Conservation (phyloP, 2,329 filamentous ascomycete species). For the Apiospora saccharicola region DNA sequence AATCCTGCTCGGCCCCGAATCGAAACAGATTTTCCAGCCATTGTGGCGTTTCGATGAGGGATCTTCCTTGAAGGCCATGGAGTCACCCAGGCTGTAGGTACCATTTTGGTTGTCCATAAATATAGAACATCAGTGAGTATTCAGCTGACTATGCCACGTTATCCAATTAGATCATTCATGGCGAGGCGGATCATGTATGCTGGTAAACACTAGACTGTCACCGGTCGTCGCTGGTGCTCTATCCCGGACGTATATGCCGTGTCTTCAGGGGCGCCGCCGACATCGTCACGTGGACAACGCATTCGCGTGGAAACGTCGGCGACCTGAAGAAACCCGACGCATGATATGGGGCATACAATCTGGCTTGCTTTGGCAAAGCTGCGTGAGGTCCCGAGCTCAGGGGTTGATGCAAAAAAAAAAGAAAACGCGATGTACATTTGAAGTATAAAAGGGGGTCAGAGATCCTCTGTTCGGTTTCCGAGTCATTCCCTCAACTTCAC, state of each 20-base stretch:
- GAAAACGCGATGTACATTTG: rapidly evolving
- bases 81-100: neutral
- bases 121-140: neutral
- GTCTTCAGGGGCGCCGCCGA: neutral
- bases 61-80: neutral
- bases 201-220: neutral
- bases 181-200: neutral
- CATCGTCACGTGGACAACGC: neutral
- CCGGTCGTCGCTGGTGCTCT: neutral
- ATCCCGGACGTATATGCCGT: neutral
- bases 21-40: neutral
- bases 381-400: neutral
- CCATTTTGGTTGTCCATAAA: neutral
- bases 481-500: neutral
- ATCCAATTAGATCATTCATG: neutral
- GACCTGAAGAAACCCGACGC: neutral
- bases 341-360: neutral
- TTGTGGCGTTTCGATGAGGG: neutral
- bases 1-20: neutral
- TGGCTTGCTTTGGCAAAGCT: neutral
- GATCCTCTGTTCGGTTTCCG: neutral
- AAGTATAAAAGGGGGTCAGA: neutral
- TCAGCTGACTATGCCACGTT: neutral
- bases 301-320: neutral
- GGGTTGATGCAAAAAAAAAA: neutral